Conservation (phyloP, 164 flowering plant genomes). For the Cinnamomum micranthum region DNA sequence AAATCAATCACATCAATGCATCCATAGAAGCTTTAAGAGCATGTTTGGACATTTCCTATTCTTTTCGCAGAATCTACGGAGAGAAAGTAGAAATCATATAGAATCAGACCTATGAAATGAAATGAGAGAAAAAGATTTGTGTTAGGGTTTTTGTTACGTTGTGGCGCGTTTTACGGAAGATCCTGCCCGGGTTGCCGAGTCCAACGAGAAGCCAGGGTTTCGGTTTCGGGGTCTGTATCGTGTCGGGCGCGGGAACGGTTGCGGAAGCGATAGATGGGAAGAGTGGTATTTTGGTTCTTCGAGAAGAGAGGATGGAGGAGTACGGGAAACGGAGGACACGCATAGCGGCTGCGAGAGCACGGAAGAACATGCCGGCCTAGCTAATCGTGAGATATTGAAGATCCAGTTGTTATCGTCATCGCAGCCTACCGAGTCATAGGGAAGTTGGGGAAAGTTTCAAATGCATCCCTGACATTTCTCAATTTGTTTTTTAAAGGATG, state of each 20-base stretch:
- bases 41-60: too few species aligned
- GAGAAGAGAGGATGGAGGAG: not conserved
- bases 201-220: slow-evolving; percentile 84
- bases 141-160: slow-evolving; percentile 35
- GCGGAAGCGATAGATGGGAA: slow-evolving; percentile 2
- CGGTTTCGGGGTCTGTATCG: slow-evolving; percentile 6
- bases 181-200: slow-evolving; percentile 89
- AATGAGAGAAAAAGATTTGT: not conserved
- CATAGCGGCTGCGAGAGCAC: not conserved
- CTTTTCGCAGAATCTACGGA: too few species aligned
- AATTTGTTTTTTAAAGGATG: too few species aligned
- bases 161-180: slow-evolving; percentile 66
- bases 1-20: not conserved
- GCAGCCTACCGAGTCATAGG: too few species aligned
- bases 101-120: not conserved
- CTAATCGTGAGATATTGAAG: too few species aligned
- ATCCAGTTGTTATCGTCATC: too few species aligned
- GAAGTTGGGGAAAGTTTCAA: too few species aligned
- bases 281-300: not conserved
- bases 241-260: not conserved
- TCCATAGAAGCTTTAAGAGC: not conserved
- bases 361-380: too few species aligned
- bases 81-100: not conserved
- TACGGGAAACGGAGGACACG: slow-evolving; percentile 1
- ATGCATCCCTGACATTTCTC: too few species aligned